Conservation (phyloP, 129 eudicot species). For the Flaveria sonorensis region DNA sequence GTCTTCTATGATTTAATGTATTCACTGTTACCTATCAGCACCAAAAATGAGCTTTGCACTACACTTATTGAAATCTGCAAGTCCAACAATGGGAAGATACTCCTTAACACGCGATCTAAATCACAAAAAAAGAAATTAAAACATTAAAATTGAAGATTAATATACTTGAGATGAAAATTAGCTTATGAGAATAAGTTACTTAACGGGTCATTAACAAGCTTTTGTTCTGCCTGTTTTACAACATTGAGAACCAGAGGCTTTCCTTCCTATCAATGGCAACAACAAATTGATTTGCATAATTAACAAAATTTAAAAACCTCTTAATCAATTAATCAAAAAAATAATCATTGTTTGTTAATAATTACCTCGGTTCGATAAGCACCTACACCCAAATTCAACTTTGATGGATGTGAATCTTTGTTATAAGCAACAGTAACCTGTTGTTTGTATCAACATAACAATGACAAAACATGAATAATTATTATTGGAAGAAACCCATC, state of each 20-base stretch:
- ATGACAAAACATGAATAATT: constrained; percentile 27
- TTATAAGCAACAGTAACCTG: constrained; percentile 96
- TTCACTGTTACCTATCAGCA: constrained; percentile 65
- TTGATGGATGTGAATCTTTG: constrained; percentile 73
- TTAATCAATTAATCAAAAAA: constrained; percentile 21
- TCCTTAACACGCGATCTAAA: constrained; percentile 85
- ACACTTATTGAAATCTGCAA: constrained; percentile 85
- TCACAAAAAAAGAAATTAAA: neutral
- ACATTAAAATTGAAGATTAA: neutral
- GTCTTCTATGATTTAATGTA: neutral
- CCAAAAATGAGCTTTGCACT: constrained; percentile 96
- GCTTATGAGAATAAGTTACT: constrained; percentile 14
- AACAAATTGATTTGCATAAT: constrained; percentile 20
- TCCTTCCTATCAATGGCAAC: constrained; percentile 61
- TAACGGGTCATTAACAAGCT: constrained; percentile 82
- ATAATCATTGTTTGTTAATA: neutral
- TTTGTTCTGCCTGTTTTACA: constrained; percentile 80
- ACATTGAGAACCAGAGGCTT: constrained; percentile 93
- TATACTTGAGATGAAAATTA: neutral
- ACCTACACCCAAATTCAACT: constrained; percentile 93
- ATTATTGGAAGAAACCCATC: neutral
- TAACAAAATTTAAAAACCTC: neutral
- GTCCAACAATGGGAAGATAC: constrained; percentile 89
- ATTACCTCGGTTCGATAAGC: constrained; percentile 96
- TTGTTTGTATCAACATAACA: constrained; percentile 31